These are phyloP conservation scores for Phytopythium helicoides DNA, from an alignment of 352 stramenopile species.

Conservation along the genomic window DNA sequence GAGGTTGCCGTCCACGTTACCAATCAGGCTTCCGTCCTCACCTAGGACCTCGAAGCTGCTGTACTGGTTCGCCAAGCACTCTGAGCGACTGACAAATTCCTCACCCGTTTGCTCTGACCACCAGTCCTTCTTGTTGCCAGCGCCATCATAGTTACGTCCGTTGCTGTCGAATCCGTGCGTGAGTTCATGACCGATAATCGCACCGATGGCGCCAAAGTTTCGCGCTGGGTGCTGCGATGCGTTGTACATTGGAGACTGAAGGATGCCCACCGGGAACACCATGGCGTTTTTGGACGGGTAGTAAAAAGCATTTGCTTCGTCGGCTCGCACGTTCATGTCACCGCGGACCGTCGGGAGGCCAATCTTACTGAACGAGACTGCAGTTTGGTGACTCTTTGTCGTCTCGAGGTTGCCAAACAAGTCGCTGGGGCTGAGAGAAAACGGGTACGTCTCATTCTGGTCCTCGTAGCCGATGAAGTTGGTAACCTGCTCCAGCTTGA, in stretches of 20 bases:
- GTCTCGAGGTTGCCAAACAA: constrained; percentile 52
- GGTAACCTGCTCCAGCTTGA: constrained; percentile 66
- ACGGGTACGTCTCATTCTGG: constrained; percentile 30
- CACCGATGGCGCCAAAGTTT: constrained; percentile 89
- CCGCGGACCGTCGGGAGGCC: constrained; percentile 39
- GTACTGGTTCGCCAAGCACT: constrained; percentile 60
- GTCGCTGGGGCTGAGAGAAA: constrained; percentile 18
- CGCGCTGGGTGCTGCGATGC: constrained; percentile 61
- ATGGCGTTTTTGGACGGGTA: constrained; percentile 75
- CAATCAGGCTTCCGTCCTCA: constrained; percentile 24
- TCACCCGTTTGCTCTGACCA: constrained; percentile 76
- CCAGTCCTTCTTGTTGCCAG: constrained; percentile 88
- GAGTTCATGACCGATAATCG: constrained; percentile 93
- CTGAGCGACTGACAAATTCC: constrained; percentile 59
- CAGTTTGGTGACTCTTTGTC: constrained; percentile 22
- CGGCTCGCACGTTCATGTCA: constrained; percentile 84
- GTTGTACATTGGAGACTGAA: constrained; percentile 93
- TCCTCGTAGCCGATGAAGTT: constrained; percentile 24
- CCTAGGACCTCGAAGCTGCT: constrained; percentile 27
- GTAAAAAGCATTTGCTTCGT: constrained; percentile 89
- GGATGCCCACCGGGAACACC: constrained; percentile 91
- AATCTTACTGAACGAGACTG: constrained; percentile 23
- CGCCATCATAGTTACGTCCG: constrained; percentile 76
- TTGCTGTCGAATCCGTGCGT: constrained; percentile 93
- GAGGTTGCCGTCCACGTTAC: constrained; percentile 50